phyloP scores from a whole-genome alignment of 2,329 filamentous ascomycete species.

The Pseudopyricularia cyperi region DNA sequence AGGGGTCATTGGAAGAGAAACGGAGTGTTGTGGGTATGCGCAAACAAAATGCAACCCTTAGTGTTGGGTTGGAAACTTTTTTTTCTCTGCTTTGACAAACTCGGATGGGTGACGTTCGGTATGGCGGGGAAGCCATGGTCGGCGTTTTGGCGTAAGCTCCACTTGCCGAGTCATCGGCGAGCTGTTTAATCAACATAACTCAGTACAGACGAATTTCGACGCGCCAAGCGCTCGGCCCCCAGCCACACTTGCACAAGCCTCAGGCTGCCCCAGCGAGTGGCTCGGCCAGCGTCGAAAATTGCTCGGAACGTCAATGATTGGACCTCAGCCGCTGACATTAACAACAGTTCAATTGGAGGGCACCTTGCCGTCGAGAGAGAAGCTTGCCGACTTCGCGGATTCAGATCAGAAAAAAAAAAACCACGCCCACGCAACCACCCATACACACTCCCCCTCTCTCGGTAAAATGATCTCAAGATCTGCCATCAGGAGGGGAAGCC shows the following conservation, averaged over 20 bases:
- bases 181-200: too few species aligned
- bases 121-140: constrained; percentile 2
- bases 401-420: constrained; percentile 6
- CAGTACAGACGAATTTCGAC: not conserved
- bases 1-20: constrained; percentile 37
- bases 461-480: constrained; percentile 51
- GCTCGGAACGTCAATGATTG: constrained; percentile 8
- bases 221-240: not conserved
- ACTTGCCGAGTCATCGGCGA: not conserved
- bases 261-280: not conserved
- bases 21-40: not conserved
- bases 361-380: constrained; percentile 4
- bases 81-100: not conserved
- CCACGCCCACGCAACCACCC: constrained; percentile 1
- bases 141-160: not conserved
- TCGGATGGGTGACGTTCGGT: constrained; percentile 5
- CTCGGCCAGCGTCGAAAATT: constrained; percentile 10
- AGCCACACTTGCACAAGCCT: not conserved
- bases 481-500: constrained; percentile 43
- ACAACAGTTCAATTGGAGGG: constrained; percentile 15
- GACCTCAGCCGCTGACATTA: constrained; percentile 7
- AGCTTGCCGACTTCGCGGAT: constrained; percentile 10
- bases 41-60: not conserved
- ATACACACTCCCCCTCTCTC: constrained; percentile 25
- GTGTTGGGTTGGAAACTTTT: constrained; percentile 2